These are phyloP conservation scores for Penicillium sp. DNA, from an alignment of 2,329 filamentous ascomycete species.

Conservation along the genomic window DNA sequence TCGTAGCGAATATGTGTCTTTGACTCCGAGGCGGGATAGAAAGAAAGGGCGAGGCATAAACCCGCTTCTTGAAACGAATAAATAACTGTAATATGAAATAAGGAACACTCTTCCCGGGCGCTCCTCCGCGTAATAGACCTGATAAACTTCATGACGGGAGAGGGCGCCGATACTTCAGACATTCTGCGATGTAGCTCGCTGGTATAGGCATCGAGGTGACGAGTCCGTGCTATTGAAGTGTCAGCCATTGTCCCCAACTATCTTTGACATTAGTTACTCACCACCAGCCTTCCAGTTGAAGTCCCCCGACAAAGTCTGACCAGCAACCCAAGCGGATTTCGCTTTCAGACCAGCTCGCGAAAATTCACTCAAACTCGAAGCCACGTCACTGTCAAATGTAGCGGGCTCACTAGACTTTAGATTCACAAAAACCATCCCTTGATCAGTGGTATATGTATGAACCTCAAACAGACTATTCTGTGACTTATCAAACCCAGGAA, in stretches of 20 bases:
- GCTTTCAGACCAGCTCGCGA: slow-evolving; percentile 8
- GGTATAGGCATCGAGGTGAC: not conserved
- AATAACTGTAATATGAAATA: slow-evolving; percentile 30
- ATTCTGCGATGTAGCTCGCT: slow-evolving; percentile 8
- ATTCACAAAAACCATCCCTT: slow-evolving; percentile 33
- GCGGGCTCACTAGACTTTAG: slow-evolving; percentile 16
- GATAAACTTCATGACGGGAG: slow-evolving; percentile 4
- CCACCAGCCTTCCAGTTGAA: slow-evolving; percentile 40
- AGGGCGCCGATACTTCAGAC: not conserved
- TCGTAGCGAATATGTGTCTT: slow-evolving; percentile 35
- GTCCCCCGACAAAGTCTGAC: slow-evolving; percentile 26
- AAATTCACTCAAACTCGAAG: slow-evolving; percentile 16
- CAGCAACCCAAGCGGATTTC: slow-evolving; percentile 28
- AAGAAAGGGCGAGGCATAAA: slow-evolving; percentile 27
- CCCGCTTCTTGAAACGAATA: slow-evolving; percentile 19
- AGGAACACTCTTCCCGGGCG: not conserved
- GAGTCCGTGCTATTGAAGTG: not conserved
- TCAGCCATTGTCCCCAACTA: not conserved
- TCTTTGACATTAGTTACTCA: slow-evolving; percentile 14
- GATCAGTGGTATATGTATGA: slow-evolving; percentile 22
- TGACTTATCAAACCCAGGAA: slow-evolving; percentile 57
- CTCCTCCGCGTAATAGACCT: not conserved
- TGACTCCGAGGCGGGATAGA: slow-evolving; percentile 28
- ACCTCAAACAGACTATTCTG: slow-evolving; percentile 55
- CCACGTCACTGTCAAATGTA: slow-evolving; percentile 3